A percentile compares a stretch with the other conserved stretches of the same genome.
Conservation (phyloP, 345 rosid species). For the Citrus cavaleriei region DNA sequence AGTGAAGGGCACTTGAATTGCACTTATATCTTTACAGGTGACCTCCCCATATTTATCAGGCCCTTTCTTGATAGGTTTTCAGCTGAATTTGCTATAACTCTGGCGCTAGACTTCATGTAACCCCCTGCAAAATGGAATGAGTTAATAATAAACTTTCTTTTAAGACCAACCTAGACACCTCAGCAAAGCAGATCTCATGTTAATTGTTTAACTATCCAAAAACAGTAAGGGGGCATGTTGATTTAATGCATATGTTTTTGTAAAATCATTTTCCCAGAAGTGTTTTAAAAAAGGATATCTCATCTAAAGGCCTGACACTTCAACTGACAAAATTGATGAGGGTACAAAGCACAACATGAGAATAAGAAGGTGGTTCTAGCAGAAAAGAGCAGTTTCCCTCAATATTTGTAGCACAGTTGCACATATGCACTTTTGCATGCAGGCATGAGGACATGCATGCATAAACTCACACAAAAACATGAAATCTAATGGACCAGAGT, state of each 20-base stretch:
- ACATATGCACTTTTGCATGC: background rate
- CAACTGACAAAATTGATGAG: background rate
- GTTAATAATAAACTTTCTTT: background rate
- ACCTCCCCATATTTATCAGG: constrained; percentile 38
- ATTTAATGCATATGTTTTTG: too few species aligned
- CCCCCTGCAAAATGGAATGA: constrained; percentile 61
- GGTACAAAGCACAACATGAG: background rate
- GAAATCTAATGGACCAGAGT: background rate
- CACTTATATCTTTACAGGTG: background rate
- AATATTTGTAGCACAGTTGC: background rate
- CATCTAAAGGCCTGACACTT: background rate
- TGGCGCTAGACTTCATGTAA: constrained; percentile 91
- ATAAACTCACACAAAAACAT: background rate
- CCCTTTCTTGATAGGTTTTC: constrained; percentile 59
- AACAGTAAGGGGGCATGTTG: too few species aligned
- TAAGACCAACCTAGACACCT: too few species aligned
- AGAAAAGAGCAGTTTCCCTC: background rate
- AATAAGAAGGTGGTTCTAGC: background rate
- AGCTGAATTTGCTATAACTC: constrained; percentile 81
- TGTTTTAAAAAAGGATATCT: too few species aligned
- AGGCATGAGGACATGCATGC: background rate
- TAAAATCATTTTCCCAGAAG: too few species aligned
- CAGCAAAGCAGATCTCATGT: too few species aligned
- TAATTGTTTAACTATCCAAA: too few species aligned
- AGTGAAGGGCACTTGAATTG: background rate